Evolutionary conservation across 1,139 yeast genomes (phyloP).

Genomic region (Spencermartinsiella ligniputridi): DNA sequence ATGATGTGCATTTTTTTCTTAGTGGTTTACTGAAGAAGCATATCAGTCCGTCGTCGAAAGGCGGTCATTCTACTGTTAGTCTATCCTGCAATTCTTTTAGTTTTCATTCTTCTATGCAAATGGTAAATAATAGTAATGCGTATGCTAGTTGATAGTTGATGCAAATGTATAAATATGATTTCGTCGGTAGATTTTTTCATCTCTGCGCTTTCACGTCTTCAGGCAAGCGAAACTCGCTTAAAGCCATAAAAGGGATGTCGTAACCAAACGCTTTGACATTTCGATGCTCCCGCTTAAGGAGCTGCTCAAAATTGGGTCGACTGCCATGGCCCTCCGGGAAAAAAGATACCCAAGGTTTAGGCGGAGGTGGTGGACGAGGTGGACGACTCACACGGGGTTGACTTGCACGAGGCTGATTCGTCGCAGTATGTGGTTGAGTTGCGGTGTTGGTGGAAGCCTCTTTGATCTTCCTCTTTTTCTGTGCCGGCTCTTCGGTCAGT

Average conservation of each 20-base stretch:
- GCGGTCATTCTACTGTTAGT: too few species aligned
- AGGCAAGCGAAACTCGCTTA: conserved; percentile 70
- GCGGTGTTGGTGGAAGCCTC: not conserved
- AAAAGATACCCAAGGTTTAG: conserved; percentile 18
- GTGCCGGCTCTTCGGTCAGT: not conserved
- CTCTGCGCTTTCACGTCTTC: conserved; percentile 59
- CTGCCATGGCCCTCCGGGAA: conserved; percentile 14
- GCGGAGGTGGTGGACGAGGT: not conserved
- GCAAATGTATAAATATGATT: too few species aligned
- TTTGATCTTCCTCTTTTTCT: conserved; percentile 4
- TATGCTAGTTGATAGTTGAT: too few species aligned
- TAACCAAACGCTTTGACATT: conserved; percentile 24
- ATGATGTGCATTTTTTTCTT: too few species aligned
- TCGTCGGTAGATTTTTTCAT: too few species aligned
- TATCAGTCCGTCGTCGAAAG: too few species aligned
- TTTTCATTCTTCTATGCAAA: not conserved
- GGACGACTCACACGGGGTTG: not conserved
- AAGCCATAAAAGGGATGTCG: conserved; percentile 42
- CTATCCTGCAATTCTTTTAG: not conserved
- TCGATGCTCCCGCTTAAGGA: conserved; percentile 17
- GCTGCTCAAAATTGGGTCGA: conserved; percentile 23
- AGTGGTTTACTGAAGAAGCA: too few species aligned
- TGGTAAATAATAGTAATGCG: not conserved
- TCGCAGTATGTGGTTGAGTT: not conserved
- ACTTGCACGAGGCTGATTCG: not conserved